Evolutionary conservation across 148 eudicot genomes (phyloP).

Genomic region (Nyssa sinensis): DNA sequence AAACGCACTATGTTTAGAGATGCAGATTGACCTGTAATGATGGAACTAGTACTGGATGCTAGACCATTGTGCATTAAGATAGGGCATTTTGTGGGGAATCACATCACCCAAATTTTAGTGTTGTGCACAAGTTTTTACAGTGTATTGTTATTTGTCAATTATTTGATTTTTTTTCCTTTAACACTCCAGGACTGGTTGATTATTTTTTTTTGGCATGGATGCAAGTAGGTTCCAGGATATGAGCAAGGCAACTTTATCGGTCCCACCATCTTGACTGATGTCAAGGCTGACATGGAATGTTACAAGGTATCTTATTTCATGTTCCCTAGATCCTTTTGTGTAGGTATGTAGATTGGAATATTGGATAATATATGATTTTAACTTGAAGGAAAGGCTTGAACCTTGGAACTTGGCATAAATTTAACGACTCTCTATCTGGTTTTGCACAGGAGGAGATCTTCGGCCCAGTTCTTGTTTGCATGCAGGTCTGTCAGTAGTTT

Average conservation of each 20-base stretch:
- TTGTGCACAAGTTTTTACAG: neutral
- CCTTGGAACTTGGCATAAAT: neutral
- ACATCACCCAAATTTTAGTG: neutral
- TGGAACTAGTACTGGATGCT: neutral
- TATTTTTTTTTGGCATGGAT: conserved; percentile 5
- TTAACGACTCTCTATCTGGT: neutral
- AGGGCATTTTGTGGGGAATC: neutral
- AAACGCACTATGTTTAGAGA: conserved; percentile 2
- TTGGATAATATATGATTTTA: neutral
- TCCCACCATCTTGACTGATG: conserved; percentile 86
- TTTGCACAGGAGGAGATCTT: conserved; percentile 86
- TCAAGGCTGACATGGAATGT: conserved; percentile 90
- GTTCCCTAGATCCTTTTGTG: neutral
- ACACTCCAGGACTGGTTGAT: no score
- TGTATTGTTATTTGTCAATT: no score
- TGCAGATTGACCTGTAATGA: neutral
- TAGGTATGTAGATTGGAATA: neutral
- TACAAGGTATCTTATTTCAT: conserved; percentile 59
- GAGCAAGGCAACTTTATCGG: conserved; percentile 93
- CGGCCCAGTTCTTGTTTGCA: conserved; percentile 94
- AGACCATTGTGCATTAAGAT: neutral
- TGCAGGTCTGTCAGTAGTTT: conserved; percentile 64
- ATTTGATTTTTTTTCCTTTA: no score
- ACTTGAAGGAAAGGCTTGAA: conserved; percentile 2
- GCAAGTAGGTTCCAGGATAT: conserved; percentile 79